Percentiles rank a stretch among this genome's conserved stretches.
phyloP scores from a whole-genome alignment of 495 filamentous ascomycete species.

The Penicillium daleae region DNA sequence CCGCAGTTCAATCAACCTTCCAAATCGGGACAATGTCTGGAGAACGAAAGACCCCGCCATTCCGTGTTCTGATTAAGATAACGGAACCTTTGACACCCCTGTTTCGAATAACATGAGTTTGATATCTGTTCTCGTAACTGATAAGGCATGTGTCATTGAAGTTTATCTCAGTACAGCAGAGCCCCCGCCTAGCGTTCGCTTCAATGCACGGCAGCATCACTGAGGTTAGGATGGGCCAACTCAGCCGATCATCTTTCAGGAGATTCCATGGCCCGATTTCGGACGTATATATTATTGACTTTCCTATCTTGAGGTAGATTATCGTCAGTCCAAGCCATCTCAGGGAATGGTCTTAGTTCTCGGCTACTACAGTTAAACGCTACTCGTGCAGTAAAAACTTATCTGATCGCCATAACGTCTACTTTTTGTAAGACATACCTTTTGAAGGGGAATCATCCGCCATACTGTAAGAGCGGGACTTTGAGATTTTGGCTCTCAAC shows the following conservation, averaged over 20 bases:
- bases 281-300: background rate
- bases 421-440: background rate
- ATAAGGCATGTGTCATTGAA: background rate
- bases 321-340: background rate
- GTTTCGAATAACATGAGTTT: background rate
- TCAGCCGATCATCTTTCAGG: background rate
- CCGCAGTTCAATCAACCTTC: conserved; percentile 6
- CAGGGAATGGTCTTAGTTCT: background rate
- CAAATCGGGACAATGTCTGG: conserved; percentile 3
- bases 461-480: background rate
- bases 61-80: background rate
- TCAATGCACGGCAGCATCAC: background rate
- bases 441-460: background rate
- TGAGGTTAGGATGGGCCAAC: background rate
- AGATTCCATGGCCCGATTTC: background rate
- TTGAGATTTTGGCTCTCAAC: background rate
- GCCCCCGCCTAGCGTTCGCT: background rate
- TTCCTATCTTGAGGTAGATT: background rate
- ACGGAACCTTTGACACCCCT: background rate
- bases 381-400: background rate
- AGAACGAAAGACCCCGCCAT: background rate
- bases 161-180: background rate
- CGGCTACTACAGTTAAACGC: background rate
- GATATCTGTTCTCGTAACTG: background rate
- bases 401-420: background rate